Evolutionary conservation across 768 basidiomycete genomes (phyloP), one percentile per base, ranked within the genome.

Genomic region (Gelatoporia subvermispora): DNA sequence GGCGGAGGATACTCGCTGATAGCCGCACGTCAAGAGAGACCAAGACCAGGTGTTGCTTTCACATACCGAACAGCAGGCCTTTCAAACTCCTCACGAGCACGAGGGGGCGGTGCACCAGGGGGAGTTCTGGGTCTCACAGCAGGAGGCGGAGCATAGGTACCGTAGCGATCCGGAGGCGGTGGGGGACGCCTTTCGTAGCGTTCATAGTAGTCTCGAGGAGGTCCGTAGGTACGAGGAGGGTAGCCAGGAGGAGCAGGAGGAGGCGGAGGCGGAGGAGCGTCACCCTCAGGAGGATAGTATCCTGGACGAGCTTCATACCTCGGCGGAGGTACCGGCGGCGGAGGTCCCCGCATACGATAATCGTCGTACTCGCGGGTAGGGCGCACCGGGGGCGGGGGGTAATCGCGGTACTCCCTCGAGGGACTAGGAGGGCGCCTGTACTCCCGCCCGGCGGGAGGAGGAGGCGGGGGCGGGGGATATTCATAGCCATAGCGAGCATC

Each of bases 391-490:
- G 74, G 71, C 34, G 70, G 68, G 52, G 74, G 72, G 65, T 84
- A 82, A 49, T 88, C 87, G 35, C 84, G 73, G 58, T 78, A 80
- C 10, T 86, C 87, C 55, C 85, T 74, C 15, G 84, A 77, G 43
- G 86, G 68, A 16, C 78, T 79, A 13, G 72, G 69, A 48, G 82
- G 79, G 49, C 84, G 70, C 41, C 85, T 73, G 48, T 76, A 75
- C 49, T 88, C 86, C 34, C 84, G 72, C 2, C 62, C 60, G 51
- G 28, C 28, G 28, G 75, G 55, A 50, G 72, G 60, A 13, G 75
- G 55, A 50, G 72, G 60, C 17, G 69, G 74, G n/a, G 74, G 73
- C 15, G 67, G 59, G 28, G 72, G 62, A 50, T 72, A 69, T 38
- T 78, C 74, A 61, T 83, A 82, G 57, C 78, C 76, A 64, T 82